Evolutionary conservation across 805 yeast species (phyloP), one percentile per base, ranked within the genome.

Genomic region (Yarrowia sp.): DNA sequence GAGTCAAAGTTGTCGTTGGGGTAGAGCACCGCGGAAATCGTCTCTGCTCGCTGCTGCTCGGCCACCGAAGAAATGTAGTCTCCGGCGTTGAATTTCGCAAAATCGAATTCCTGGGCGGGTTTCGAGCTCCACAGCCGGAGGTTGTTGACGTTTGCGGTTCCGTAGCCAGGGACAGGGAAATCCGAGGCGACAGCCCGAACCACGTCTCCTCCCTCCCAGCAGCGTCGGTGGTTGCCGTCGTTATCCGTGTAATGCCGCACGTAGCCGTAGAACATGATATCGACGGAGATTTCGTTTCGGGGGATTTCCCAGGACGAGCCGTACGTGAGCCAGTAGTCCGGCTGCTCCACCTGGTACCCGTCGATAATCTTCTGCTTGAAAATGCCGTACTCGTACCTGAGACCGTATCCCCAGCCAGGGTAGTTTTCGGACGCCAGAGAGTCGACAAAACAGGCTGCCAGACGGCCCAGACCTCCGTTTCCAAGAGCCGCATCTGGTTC

Each of bases 321-420:
- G 77, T 85, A 89, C 73, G 89, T 89, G 73, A 92, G 84, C 98
- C 98, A 92, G 78, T 92, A 91, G 77, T 92, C 98, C 12, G 98
- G 98, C 42, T 91, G 84, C 79, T 92, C 98, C 46, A 93, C 96
- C 80, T 92, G 98, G 80, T 90, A 91, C 11, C 97, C 98, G 76
- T 93, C 91, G 73, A 91, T 84, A 75, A 92, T 91, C 77, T 87
- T 87, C 80, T 92, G 98, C 73, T 92, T 86, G 80, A 92, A 92
- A 74, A 92, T 92, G 78, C 98, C 98, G 77, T 93, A 92, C 79
- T 92, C 92, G 81, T 92, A 92, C 77, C 97, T 89, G 73, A 92
- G 82, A 70, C 98, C 97, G 78, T 92, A 92, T 72, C 98, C 98
- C 98, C 98, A 92, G 65, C 97, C 97, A 16, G 96, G 92, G 78